Conservation (phyloP, 2,329 filamentous ascomycete genomes). For the Colletotrichum tropicicola region DNA sequence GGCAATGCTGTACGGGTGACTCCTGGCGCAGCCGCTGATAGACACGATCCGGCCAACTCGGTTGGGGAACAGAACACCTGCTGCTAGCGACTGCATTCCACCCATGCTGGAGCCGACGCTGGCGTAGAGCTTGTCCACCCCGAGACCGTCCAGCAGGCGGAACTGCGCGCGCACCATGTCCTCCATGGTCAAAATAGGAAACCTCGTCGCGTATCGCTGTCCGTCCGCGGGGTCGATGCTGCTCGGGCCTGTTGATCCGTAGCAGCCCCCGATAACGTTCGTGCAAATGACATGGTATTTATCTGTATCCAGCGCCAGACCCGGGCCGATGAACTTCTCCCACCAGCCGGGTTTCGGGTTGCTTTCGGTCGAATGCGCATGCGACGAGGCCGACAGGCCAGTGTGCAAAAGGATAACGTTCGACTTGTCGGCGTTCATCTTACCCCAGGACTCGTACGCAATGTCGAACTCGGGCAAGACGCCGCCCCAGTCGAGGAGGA, state of each 20-base stretch:
- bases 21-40: slow-evolving; percentile 92
- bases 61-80: slow-evolving; percentile 83
- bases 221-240: slow-evolving; percentile 90
- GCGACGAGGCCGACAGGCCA: slow-evolving; percentile 94
- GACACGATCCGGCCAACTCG: slow-evolving; percentile 85
- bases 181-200: slow-evolving; percentile 93
- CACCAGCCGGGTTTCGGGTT: slow-evolving; percentile 97
- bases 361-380: slow-evolving; percentile 88
- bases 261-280: slow-evolving; percentile 95
- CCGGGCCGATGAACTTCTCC: slow-evolving; percentile 97
- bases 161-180: slow-evolving; percentile 99
- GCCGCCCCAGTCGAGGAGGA: slow-evolving; percentile 94
- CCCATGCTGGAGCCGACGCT: slow-evolving; percentile 98
- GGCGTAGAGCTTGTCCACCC: slow-evolving; percentile 83
- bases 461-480: slow-evolving; percentile 88
- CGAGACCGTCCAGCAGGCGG: slow-evolving; percentile 81
- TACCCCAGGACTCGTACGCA: slow-evolving; percentile 93
- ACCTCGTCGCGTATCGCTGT: slow-evolving; percentile 89
- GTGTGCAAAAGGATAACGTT: slow-evolving; percentile 95
- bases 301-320: slow-evolving; percentile 84
- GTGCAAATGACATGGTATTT: slow-evolving; percentile 96
- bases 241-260: slow-evolving; percentile 91
- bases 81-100: slow-evolving; percentile 95
- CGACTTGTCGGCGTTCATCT: slow-evolving; percentile 78
- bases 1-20: slow-evolving; percentile 96